Conservation (phyloP, 2,329 filamentous ascomycete species). For the Aspergillus persii region DNA sequence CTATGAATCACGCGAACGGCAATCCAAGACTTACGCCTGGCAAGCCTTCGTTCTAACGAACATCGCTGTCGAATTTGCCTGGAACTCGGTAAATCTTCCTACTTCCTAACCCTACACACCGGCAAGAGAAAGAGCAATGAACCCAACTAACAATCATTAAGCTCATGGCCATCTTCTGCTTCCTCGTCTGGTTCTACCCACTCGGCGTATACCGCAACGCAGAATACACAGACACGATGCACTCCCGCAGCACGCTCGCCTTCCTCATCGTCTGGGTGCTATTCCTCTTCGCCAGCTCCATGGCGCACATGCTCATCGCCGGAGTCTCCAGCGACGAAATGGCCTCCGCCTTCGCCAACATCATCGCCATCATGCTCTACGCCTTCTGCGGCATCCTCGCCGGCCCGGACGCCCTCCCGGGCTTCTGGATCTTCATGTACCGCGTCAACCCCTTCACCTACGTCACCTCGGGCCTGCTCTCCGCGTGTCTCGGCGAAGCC, state of each 20-base stretch:
- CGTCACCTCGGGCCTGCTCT: slow-evolving; percentile 15
- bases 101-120: neutral
- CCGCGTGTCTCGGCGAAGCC: neutral
- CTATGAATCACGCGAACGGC: slow-evolving; percentile 58
- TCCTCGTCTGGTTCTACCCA: slow-evolving; percentile 64
- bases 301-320: slow-evolving; percentile 69
- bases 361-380: slow-evolving; percentile 4
- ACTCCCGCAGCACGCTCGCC: slow-evolving; percentile 59
- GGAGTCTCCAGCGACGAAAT: neutral
- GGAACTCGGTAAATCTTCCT: slow-evolving; percentile 34
- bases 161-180: slow-evolving; percentile 57
- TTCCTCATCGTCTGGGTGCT: slow-evolving; percentile 63
- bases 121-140: too few relatives aligned
- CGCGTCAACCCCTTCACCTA: slow-evolving; percentile 18
- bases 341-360: neutral
- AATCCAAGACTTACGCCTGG: slow-evolving; percentile 71
- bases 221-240: slow-evolving; percentile 27
- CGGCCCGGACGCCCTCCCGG: slow-evolving; percentile 5
- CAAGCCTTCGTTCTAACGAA: slow-evolving; percentile 66
- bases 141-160: slow-evolving; percentile 20
- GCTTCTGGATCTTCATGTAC: slow-evolving; percentile 18
- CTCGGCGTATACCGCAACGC: slow-evolving; percentile 43
- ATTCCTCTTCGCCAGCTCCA: slow-evolving; percentile 66
- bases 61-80: slow-evolving; percentile 67
- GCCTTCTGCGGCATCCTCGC: slow-evolving; percentile 13